Percentiles rank a stretch among this genome's conserved stretches.
phyloP scores from a whole-genome alignment of 306 rosid genomes.

The Prinsepia uniflora region DNA sequence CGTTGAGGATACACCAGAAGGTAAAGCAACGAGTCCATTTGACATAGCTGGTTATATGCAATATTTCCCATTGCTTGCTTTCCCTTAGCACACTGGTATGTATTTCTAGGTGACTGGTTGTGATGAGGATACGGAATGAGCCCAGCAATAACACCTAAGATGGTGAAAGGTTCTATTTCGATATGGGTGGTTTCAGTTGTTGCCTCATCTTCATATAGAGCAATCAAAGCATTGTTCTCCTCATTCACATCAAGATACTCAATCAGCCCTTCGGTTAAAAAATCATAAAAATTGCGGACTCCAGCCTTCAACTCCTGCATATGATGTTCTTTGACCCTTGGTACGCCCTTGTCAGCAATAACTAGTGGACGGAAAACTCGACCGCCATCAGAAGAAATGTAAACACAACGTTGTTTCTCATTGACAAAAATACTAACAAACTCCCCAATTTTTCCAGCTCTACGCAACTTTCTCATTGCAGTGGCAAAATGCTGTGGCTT shows the following conservation, averaged over 20 bases:
- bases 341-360: conserved; percentile 81
- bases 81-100: conserved; percentile 99
- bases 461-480: conserved; percentile 70
- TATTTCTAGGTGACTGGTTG: conserved; percentile 97
- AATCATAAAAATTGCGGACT: conserved; percentile 72
- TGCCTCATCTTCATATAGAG: conserved; percentile 80
- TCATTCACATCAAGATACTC: conserved; percentile 98
- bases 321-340: conserved; percentile 79
- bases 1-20: conserved; percentile 92
- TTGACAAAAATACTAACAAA: conserved; percentile 79
- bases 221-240: conserved; percentile 93
- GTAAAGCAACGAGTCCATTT: conserved; percentile 82
- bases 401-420: conserved; percentile 83
- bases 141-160: conserved; percentile 88
- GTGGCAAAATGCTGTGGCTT: conserved; percentile 76
- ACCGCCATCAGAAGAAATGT: conserved; percentile 96
- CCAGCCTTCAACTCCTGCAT: conserved; percentile 94
- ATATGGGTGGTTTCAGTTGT: conserved; percentile 68
- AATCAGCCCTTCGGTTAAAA: conserved; percentile 77
- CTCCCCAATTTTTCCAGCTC: conserved; percentile 87
- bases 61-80: conserved; percentile 99
- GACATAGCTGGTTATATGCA: conserved; percentile 81
- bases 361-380: conserved; percentile 97
- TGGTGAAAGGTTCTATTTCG: conserved; percentile 92
- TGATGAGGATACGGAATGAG: conserved; percentile 97